Base-by-base conservation (phyloP, 1,139 yeast genomes). In the Suhomyces bribrorum region DNA sequence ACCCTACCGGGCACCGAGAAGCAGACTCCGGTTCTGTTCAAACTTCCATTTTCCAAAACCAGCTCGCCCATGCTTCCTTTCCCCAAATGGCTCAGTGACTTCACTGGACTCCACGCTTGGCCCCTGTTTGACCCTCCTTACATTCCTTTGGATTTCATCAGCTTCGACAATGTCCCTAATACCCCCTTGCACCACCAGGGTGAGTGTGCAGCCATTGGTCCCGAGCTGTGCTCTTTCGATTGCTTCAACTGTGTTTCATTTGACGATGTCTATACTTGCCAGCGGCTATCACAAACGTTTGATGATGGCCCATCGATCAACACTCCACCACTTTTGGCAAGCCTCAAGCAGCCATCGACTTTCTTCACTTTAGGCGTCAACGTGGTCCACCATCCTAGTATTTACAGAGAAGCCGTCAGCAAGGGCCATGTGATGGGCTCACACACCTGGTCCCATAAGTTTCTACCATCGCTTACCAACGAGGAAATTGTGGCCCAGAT, bases 371-470 rank as follows among this genome's bases (percentile, higher is more conserved):
- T 89, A 43, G 97, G 97, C 0, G 68, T 83, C 38, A 87, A 89
- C 52, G 83, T 86, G 14, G 82, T 89, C 2, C 69, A 81, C 45
- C 79, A 71, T 54, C 97, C 97, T 0, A 85, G 84, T 5, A 73
- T 85, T 23, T 89, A 89, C 54, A 65, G 72, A 24, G 64, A 69
- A 38, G 73, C 84, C 18, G 69, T 76, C 38, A 57, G 61, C 2
- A 63, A 64, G 31, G 96, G 96, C 14, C 97, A 92, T 59, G 63
- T 89, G 26, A 66, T 89, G 57, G 97, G 87, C 1, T 77, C 90
- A 0, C 98, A 90, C 59, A 88, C 97, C 1, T 90, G 97, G 96
- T 81, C 92, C 5, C 97, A 90, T 64, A 81, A 82, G 42, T 86
- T 83, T 52, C 70, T 90, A 45, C 97, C 97, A 1, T 64, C 81